These are phyloP conservation scores for Alternaria rosae DNA, from an alignment of 2,329 filamentous ascomycete genomes.

Conservation along the genomic window DNA sequence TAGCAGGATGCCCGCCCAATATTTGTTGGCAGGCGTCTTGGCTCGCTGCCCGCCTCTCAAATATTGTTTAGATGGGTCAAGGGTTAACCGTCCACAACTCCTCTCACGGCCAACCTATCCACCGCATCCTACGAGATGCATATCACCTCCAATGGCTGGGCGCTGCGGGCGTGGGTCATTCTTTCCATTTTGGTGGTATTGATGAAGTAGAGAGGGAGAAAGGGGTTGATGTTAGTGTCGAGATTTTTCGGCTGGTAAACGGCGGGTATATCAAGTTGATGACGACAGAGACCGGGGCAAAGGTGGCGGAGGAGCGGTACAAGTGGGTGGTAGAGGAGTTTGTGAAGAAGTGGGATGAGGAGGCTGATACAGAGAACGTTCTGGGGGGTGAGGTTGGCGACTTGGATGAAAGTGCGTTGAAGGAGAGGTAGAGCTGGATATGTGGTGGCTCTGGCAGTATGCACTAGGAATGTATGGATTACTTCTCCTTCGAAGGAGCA, in stretches of 20 bases:
- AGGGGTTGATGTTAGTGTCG: neutral
- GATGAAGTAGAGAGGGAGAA: neutral
- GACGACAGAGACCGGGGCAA: neutral
- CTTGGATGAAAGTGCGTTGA: no score
- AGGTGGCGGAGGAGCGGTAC: neutral
- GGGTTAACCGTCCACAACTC: no score
- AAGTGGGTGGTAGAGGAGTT: neutral
- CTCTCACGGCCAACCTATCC: neutral
- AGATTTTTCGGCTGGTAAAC: neutral
- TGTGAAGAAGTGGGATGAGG: neutral
- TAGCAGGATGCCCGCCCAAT: neutral
- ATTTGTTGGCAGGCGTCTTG: neutral
- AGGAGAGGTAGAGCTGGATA: neutral
- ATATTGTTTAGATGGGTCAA: neutral
- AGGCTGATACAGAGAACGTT: neutral
- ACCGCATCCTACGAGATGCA: neutral
- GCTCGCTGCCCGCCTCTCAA: neutral
- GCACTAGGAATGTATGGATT: neutral
- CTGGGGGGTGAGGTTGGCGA: no score
- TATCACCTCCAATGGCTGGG: neutral
- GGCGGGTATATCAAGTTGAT: neutral
- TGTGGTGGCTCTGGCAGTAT: neutral
- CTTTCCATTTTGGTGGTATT: neutral
- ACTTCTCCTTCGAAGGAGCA: neutral
- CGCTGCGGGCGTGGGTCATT: neutral